Percentiles rank a stretch among this genome's conserved stretches.
These are phyloP conservation scores for Aspergillus ruber DNA, from an alignment of 2,329 filamentous ascomycete genomes.

Conservation along the genomic window DNA sequence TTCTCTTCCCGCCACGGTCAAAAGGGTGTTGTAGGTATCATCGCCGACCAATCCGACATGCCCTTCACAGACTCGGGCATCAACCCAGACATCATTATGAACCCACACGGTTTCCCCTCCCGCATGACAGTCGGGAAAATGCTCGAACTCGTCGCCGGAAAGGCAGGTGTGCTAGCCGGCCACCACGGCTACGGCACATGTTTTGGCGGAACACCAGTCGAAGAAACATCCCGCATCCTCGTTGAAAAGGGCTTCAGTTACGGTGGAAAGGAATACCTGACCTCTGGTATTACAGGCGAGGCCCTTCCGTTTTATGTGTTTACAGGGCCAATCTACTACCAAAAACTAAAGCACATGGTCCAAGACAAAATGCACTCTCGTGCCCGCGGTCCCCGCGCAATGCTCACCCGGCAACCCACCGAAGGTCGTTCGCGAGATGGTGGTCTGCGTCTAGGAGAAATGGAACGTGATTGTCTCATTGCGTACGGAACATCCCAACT, in stretches of 20 bases:
- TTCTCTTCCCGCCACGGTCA: conserved; percentile 98
- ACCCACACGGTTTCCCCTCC: conserved; percentile 98
- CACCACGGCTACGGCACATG: conserved; percentile 83
- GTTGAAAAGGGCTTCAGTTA: conserved; percentile 89
- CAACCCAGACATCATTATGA: conserved; percentile 99
- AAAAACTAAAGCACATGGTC: conserved; percentile 99
- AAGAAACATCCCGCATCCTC: conserved; percentile 81
- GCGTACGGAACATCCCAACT: conserved; percentile 93
- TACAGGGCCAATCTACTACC: conserved; percentile 98
- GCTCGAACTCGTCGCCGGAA: conserved; percentile 88
- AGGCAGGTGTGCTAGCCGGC: conserved; percentile 81
- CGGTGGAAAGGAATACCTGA: conserved; percentile 95
- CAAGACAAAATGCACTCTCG: conserved; percentile 99
- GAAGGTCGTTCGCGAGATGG: conserved; percentile 91
- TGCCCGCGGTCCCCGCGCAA: conserved; percentile 79
- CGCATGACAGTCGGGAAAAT: conserved; percentile 99
- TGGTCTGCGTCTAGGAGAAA: conserved; percentile 88
- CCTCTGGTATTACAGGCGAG: conserved; percentile 90
- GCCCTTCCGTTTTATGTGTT: conserved; percentile 93
- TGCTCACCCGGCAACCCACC: conserved; percentile 89
- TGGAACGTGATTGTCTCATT: conserved; percentile 97
- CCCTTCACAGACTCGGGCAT: conserved; percentile 88
- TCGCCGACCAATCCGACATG: conserved; percentile 94
- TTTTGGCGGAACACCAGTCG: conserved; percentile 76
- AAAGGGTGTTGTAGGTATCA: conserved; percentile 95